These are phyloP conservation scores for Leccinum pellstonianum DNA, from an alignment of 768 basidiomycete genomes.

Conservation along the genomic window DNA sequence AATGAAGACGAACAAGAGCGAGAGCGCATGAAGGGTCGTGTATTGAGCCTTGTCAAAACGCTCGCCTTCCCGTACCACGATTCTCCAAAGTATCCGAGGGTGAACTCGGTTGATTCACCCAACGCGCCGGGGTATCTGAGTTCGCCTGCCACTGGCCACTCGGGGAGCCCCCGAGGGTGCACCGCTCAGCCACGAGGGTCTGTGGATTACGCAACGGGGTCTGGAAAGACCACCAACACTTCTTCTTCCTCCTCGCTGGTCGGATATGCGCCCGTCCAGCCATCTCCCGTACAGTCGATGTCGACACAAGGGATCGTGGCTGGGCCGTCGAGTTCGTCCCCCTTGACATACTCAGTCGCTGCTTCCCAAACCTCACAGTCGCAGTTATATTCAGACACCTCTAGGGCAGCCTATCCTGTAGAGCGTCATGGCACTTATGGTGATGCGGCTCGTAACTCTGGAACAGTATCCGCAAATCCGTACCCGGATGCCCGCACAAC, in stretches of 20 bases:
- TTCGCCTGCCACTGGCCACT: constrained; percentile 58
- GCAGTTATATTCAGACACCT: constrained; percentile 26
- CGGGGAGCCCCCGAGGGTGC: constrained; percentile 49
- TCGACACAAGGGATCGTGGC: constrained; percentile 17
- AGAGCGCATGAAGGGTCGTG: constrained; percentile 58
- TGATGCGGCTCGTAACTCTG: constrained; percentile 21
- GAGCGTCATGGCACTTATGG: constrained; percentile 25
- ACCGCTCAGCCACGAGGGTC: constrained; percentile 26
- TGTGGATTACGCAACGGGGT: constrained; percentile 23
- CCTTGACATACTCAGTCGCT: constrained; percentile 24
- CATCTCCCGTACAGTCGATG: constrained; percentile 26
- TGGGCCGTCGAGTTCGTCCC: constrained; percentile 24
- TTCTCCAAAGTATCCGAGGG: constrained; percentile 52
- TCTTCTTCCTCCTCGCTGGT: constrained; percentile 28
- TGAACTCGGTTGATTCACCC: constrained; percentile 47
- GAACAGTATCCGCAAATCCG: constrained; percentile 25
- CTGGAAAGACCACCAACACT: constrained; percentile 19
- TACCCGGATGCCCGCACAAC: constrained; percentile 27
- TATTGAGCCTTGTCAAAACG: constrained; percentile 67
- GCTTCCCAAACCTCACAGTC: constrained; percentile 23
- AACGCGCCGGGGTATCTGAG: constrained; percentile 43
- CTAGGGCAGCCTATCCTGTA: constrained; percentile 21
- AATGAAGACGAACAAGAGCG: constrained; percentile 47
- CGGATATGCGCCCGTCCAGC: constrained; percentile 21
- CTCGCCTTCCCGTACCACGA: constrained; percentile 83